Percentiles rank a stretch among this genome's conserved stretches.
Evolutionary conservation across 148 eudicot species (phyloP).

Genomic region (Pharnaceum exiguum): DNA sequence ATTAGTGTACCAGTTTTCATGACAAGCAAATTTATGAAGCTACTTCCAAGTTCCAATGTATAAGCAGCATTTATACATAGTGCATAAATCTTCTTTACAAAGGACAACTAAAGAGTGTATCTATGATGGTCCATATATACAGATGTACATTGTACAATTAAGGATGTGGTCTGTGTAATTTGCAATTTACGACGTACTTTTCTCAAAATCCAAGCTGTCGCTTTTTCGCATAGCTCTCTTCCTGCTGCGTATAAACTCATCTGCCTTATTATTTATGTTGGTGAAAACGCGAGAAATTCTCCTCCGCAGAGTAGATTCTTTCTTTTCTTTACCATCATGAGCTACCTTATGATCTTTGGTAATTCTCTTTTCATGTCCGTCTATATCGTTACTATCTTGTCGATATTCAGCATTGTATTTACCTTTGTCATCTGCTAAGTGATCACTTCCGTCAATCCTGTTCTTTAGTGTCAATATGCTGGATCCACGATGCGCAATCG

Average conservation of each 20-base stretch:
- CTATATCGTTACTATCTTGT: too few species aligned
- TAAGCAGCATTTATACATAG: too few species aligned
- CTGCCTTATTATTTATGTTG: slow-evolving; percentile 17
- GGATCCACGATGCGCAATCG: neutral
- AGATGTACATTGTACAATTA: too few species aligned
- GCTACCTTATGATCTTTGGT: too few species aligned
- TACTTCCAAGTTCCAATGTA: too few species aligned
- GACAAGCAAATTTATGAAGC: too few species aligned
- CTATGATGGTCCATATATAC: too few species aligned
- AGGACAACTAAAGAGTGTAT: too few species aligned
- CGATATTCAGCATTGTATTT: neutral
- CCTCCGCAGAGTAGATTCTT: neutral
- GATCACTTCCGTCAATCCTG: neutral
- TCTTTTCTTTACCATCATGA: slow-evolving; percentile 3
- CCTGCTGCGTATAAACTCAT: slow-evolving; percentile 22
- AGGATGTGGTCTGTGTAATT: too few species aligned
- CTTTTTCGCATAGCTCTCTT: slow-evolving; percentile 13
- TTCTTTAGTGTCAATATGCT: neutral
- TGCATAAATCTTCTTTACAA: too few species aligned
- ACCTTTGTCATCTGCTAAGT: neutral
- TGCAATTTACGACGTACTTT: neutral
- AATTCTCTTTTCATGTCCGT: neutral
- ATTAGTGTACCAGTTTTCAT: too few species aligned
- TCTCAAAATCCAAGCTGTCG: slow-evolving; percentile 1
- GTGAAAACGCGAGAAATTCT: slow-evolving; percentile 7